Base-by-base conservation (phyloP, 2,329 filamentous ascomycete genomes). In the Fusarium torulosum region DNA sequence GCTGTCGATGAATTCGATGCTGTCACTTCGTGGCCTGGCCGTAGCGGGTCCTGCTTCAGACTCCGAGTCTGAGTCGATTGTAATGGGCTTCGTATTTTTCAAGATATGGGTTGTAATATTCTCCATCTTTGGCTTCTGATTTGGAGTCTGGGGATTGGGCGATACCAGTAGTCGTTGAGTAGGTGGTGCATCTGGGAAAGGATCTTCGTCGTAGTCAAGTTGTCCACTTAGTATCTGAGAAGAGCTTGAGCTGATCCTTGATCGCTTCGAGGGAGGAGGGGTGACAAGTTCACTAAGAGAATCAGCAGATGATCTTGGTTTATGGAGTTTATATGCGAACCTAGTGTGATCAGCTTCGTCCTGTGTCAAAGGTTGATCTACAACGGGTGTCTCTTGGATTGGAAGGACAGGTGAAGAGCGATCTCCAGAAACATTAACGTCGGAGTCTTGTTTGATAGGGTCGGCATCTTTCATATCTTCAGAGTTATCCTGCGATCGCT, bases 191-290 rank as follows among this genome's bases (percentile, higher is more conserved):
- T 71, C 66, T 19, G 59, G 57, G 3, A 59, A 70, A 27, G 63
- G 51, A 29, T 60, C 62, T 21, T 57, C 44, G 25, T 62, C 38
- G 25, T 45, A 52, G 23, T 56, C 43, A 21, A 60, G 54, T 25
- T 73, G 63, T 27, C 55, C 53, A 25, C 56, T 67, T 13, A 55
- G 33, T 31, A 65, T 64, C 27, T 64, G 72, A 10, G 68, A 63
- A 4, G 70, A 69, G 13, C 51, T 67, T 27, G 70, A 72, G 23
- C 64, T 69, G 19, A 63, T 41, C 46, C 72, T 76, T 42, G 78
- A 77, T 53, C 79, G 78, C 56, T 81, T 81, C 27, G 79, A 81
- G 1, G 79, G 75, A 7, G 79, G 77, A 27, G 79, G 77, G 23
- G 78, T 79, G 15, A 74, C 75, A 7, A 77, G 67, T 21, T 79